phyloP scores from a whole-genome alignment of 2,329 filamentous ascomycete species.

The Aureobasidium sp. region DNA sequence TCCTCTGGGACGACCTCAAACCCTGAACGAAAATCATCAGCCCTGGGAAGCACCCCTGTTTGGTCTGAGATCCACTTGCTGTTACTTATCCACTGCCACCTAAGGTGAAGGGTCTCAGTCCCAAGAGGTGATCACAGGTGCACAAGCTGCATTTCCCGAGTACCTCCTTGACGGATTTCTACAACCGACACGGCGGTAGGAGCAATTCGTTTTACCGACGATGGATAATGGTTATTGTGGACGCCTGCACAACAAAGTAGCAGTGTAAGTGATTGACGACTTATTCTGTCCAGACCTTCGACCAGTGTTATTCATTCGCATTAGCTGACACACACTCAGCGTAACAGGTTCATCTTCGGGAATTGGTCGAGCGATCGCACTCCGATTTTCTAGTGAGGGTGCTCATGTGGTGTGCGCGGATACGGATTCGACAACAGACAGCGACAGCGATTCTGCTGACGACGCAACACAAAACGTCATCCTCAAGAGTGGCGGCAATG shows the following conservation, averaged over 20 bases:
- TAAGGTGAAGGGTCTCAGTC: not conserved
- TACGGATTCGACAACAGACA: slow-evolving; percentile 18
- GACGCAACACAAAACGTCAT: slow-evolving; percentile 12
- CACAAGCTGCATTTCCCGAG: not conserved
- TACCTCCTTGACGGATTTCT: not conserved
- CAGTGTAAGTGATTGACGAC: slow-evolving; percentile 7
- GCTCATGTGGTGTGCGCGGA: slow-evolving; percentile 27
- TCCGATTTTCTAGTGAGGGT: slow-evolving; percentile 25
- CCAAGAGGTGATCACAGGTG: not conserved
- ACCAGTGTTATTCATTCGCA: not conserved
- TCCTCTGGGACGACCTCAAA: not conserved
- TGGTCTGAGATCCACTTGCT: not conserved
- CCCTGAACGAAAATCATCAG: not conserved
- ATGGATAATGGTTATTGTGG: slow-evolving; percentile 1
- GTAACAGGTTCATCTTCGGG: slow-evolving; percentile 25
- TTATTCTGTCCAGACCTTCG: not conserved
- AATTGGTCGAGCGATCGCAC: slow-evolving; percentile 27
- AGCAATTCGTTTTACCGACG: not conserved
- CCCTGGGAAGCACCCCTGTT: not conserved
- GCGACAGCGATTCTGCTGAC: not conserved
- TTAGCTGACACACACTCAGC: not conserved
- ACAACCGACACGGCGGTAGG: not conserved
- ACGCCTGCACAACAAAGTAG: slow-evolving; percentile 14
- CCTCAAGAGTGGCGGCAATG: slow-evolving; percentile 1
- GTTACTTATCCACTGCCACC: not conserved